Conservation (phyloP, 2,329 filamentous ascomycete genomes). For the Macrophomina phaseolina region DNA sequence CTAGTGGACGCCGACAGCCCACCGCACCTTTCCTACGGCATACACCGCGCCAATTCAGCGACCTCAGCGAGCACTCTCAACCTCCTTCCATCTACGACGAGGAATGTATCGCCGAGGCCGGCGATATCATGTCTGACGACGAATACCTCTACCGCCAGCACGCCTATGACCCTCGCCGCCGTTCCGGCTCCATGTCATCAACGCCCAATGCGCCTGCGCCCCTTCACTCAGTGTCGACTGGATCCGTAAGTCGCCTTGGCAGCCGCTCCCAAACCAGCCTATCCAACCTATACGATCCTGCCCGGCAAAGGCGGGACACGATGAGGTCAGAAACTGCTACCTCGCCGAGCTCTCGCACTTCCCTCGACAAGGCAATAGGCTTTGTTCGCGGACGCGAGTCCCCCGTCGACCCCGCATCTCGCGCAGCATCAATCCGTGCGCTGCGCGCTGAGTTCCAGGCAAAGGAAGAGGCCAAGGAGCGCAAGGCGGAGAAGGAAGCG, state of each 20-base stretch:
- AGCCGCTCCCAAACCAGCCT: conserved; percentile 61
- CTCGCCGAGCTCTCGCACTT: conserved; percentile 60
- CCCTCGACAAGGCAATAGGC: conserved; percentile 62
- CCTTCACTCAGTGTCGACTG: conserved; percentile 42
- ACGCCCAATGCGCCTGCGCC: conserved; percentile 40
- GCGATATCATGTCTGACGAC: conserved; percentile 55
- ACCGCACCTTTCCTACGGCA: conserved; percentile 62
- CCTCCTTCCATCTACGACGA: conserved; percentile 56
- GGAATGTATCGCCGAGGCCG: conserved; percentile 50
- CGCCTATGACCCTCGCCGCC: conserved; percentile 46
- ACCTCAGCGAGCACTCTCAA: conserved; percentile 57
- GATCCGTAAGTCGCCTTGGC: conserved; percentile 53
- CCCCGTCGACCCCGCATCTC: conserved; percentile 56
- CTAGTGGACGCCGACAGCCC: conserved; percentile 53
- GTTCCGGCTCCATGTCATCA: conserved; percentile 52
- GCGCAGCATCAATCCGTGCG: conserved; percentile 62
- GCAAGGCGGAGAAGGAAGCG: conserved; percentile 59
- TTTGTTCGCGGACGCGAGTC: conserved; percentile 57
- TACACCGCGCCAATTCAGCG: conserved; percentile 60
- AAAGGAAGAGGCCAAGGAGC: conserved; percentile 63
- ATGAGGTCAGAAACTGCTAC: conserved; percentile 55
- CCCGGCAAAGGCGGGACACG: conserved; percentile 55
- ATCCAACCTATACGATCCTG: conserved; percentile 51
- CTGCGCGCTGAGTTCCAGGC: conserved; percentile 64
- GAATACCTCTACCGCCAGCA: conserved; percentile 48